Conservation (phyloP, 2,329 filamentous ascomycete species). For the Colletotrichum theobromicola region DNA sequence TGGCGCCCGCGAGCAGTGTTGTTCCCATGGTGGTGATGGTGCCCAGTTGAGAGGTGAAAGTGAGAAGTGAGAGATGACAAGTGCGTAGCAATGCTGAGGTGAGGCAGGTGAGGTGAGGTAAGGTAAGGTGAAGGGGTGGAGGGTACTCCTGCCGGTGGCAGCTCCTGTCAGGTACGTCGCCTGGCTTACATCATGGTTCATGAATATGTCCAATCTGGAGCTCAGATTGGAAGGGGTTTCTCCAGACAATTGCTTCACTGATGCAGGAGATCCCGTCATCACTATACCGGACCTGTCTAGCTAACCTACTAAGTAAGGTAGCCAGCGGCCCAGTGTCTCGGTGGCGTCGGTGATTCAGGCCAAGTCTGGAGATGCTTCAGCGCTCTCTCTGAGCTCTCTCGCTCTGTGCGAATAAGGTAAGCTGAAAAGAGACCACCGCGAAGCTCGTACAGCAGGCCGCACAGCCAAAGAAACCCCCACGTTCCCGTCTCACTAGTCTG, state of each 20-base stretch:
- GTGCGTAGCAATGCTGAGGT: background rate
- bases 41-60: background rate
- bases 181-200: background rate
- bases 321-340: background rate
- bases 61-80: slow-evolving; percentile 11
- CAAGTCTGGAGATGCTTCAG: background rate
- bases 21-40: background rate
- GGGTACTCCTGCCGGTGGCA: background rate
- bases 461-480: slow-evolving; percentile 3
- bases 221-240: background rate
- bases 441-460: background rate
- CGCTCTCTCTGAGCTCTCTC: background rate
- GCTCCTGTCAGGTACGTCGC: background rate
- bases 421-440: background rate
- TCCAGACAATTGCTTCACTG: background rate
- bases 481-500: background rate
- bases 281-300: background rate
- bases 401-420: background rate
- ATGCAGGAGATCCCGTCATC: background rate
- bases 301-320: background rate
- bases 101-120: background rate
- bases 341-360: background rate
- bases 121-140: background rate
- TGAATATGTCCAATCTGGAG: background rate
- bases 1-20: background rate